Conservation (phyloP, 2,329 filamentous ascomycete species). For the Cladophialophora chaetospira region DNA sequence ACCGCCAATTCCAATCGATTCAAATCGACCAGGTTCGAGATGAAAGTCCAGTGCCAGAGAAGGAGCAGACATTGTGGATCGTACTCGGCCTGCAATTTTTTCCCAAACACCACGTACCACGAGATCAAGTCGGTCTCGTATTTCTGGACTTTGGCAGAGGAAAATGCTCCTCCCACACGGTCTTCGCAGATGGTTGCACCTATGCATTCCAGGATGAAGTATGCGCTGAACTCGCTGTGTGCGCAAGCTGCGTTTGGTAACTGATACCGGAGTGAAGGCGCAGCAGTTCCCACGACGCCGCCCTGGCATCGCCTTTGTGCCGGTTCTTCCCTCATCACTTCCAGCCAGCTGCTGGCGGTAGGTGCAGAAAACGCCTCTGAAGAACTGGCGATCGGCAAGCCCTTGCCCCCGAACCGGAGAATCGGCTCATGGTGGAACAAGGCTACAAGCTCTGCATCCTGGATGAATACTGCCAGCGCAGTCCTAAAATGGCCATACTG, state of each 20-base stretch:
- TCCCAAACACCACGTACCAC: conserved; percentile 6
- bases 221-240: conserved; percentile 7
- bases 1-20: conserved; percentile 12
- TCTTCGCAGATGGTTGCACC: conserved; percentile 17
- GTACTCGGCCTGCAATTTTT: background rate
- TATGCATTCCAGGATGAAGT: conserved; percentile 12
- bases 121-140: conserved; percentile 9
- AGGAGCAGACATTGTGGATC: conserved; percentile 5
- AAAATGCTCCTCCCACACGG: background rate
- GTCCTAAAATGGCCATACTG: background rate
- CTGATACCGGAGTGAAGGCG: too few relatives aligned
- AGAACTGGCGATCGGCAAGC: conserved; percentile 5
- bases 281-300: background rate
- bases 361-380: conserved; percentile 14
- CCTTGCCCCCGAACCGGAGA: conserved; percentile 4
- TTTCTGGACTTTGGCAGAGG: background rate
- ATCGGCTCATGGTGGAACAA: conserved; percentile 22
- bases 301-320: background rate
- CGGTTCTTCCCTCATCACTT: background rate
- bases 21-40: conserved; percentile 3
- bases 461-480: background rate
- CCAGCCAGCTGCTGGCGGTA: conserved; percentile 7
- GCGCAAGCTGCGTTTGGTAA: background rate
- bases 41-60: conserved; percentile 18
- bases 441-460: conserved; percentile 18